A percentile compares a stretch with the other conserved stretches of the same genome.
These are phyloP conservation scores for Backusella macrospora DNA, from an alignment of 192 early-diverging fungal species.

Conservation along the genomic window DNA sequence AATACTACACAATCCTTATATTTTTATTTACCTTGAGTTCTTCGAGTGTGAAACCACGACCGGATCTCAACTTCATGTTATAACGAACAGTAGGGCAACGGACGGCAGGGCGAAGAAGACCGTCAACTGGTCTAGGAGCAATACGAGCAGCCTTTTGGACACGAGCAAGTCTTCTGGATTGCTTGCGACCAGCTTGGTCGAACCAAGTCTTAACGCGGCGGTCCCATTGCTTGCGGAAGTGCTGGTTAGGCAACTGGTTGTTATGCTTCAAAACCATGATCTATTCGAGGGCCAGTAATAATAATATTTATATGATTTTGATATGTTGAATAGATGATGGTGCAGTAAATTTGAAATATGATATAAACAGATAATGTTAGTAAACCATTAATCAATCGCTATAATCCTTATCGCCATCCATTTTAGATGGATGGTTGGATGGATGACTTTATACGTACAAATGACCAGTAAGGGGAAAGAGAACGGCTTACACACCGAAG, in stretches of 20 bases:
- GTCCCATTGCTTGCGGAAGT: slow-evolving; percentile 99
- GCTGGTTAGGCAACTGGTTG: slow-evolving; percentile 91
- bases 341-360: background rate
- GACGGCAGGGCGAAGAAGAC: slow-evolving; percentile 94
- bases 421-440: slow-evolving; percentile 17
- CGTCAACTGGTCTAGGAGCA: slow-evolving; percentile 96
- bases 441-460: slow-evolving; percentile 21
- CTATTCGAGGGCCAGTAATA: slow-evolving; percentile 8
- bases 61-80: slow-evolving; percentile 96
- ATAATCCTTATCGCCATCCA: background rate
- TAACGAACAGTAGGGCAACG: slow-evolving; percentile 97
- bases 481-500: slow-evolving; percentile 20
- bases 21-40: slow-evolving; percentile 84
- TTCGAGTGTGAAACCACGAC: slow-evolving; percentile 98
- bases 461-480: slow-evolving; percentile 39
- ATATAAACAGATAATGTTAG: background rate
- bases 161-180: slow-evolving; percentile 84
- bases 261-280: slow-evolving; percentile 82
- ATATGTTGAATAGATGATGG: background rate
- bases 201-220: slow-evolving; percentile 97
- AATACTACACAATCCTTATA: background rate
- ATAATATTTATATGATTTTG: background rate
- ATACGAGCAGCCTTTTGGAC: slow-evolving; percentile 95
- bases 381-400: slow-evolving; percentile 2
- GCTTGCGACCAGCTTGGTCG: slow-evolving; percentile 96